A percentile compares a stretch with the other conserved stretches of the same genome.
Conservation (phyloP, 2,329 filamentous ascomycete species). For the Ophiosphaerella narmari region DNA sequence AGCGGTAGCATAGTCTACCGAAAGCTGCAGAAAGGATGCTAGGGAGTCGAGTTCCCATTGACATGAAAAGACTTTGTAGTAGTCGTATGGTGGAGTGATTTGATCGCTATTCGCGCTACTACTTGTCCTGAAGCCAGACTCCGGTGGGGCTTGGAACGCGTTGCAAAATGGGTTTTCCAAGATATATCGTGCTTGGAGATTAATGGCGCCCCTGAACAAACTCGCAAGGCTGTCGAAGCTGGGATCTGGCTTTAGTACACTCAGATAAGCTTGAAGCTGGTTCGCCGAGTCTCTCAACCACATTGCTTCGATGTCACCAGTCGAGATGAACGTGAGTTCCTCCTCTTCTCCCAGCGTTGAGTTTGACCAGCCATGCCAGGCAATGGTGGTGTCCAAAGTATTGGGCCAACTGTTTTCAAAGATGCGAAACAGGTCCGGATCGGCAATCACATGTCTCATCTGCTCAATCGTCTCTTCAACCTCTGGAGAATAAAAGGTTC, state of each 20-base stretch:
- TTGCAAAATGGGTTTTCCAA: conserved; percentile 61
- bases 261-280: conserved; percentile 71
- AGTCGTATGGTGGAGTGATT: conserved; percentile 52
- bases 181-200: conserved; percentile 71
- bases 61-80: conserved; percentile 54
- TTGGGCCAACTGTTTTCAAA: conserved; percentile 77
- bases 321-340: conserved; percentile 65
- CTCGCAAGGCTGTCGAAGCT: conserved; percentile 60
- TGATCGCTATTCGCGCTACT: conserved; percentile 46
- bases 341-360: conserved; percentile 38
- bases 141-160: conserved; percentile 56
- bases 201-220: conserved; percentile 72
- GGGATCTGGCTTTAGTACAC: conserved; percentile 58
- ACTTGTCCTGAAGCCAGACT: conserved; percentile 49
- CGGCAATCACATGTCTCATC: conserved; percentile 45
- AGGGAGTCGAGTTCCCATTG: conserved; percentile 59
- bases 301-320: conserved; percentile 62
- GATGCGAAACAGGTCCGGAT: conserved; percentile 67
- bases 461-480: conserved; percentile 48
- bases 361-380: conserved; percentile 66
- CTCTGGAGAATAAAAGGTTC: conserved; percentile 50
- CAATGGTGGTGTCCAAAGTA: conserved; percentile 75
- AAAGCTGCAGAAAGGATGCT: conserved; percentile 56
- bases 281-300: conserved; percentile 64
- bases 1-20: conserved; percentile 51